These are phyloP conservation scores for Carex kokanica DNA, from an alignment of 176 grass and related monocot species.

Conservation along the genomic window DNA sequence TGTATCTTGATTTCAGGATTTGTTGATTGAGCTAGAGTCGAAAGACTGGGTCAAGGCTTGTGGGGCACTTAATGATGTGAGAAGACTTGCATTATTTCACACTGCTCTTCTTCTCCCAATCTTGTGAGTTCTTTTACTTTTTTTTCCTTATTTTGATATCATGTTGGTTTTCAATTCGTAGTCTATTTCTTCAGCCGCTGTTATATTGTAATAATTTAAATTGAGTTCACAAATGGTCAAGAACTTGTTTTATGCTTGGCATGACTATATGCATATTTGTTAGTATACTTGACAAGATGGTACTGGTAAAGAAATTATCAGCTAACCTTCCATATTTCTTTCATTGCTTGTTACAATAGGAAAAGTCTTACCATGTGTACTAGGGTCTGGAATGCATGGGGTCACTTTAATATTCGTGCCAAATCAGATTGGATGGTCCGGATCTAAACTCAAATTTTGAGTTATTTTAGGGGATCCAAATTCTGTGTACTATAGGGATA, in stretches of 20 bases:
- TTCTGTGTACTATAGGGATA: neutral
- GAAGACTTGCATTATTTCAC: conserved; percentile 66
- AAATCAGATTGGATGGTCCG: no score
- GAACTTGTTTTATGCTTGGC: neutral
- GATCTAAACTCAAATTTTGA: no score
- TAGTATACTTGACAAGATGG: neutral
- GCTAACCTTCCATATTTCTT: neutral
- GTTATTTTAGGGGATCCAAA: no score
- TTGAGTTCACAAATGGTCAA: neutral
- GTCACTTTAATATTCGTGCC: no score
- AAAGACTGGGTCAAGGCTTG: conserved; percentile 82
- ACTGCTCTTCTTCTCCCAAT: conserved; percentile 49
- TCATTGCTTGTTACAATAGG: neutral
- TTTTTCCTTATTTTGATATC: neutral
- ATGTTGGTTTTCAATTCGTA: neutral
- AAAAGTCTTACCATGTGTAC: neutral
- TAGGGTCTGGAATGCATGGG: neutral
- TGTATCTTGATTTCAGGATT: conserved; percentile 23
- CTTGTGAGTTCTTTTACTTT: conserved; percentile 41
- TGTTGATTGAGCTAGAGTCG: conserved; percentile 59
- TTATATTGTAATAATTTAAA: neutral
- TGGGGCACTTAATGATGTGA: conserved; percentile 72
- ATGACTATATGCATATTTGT: neutral
- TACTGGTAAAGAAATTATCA: neutral
- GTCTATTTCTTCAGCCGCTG: neutral